Evolutionary conservation across 2,329 filamentous ascomycete species (phyloP), one percentile per base, ranked within the genome.

Genomic region (Cladosporium sp.): DNA sequence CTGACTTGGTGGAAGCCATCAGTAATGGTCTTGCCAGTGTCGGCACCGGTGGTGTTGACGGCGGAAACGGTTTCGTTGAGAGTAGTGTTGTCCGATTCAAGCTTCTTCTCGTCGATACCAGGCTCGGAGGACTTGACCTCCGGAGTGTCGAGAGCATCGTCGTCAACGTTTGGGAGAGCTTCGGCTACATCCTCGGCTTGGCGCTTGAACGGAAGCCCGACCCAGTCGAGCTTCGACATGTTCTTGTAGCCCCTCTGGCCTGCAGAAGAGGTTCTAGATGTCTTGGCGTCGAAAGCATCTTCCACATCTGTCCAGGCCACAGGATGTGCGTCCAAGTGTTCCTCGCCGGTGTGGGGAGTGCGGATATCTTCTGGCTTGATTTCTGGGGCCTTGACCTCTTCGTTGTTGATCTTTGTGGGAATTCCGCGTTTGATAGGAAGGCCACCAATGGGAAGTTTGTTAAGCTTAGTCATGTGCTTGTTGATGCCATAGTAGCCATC

Each of bases 391-490:
- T 46, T 46, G 40, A 46, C 40, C n/a, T 46, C 40, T 46, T 46
- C 8, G 40, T 46, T 46, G n/a, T 46, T 46, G 40, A 46, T 46
- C 40, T 46, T 46, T 7, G 40, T 46, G 1, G 40, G 40, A 3
- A 46, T 21, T 46, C 40, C 40, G 21, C 57, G 57, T 40, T 60
- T 60, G 31, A 53, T 23, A 10, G 49, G 60, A 12, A 61, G 58
- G 29, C 58, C 56, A 49, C 58, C 59, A 16, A 63, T 21, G 4
- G 60, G 60, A 28, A 63, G 50, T 11, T 63, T 56, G 35, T 23
- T 7, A 26, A 62, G 60, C 60, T 62, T 62, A 16, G 21, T 26
- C 50, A 63, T 26, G 23, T 63, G 33, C 61, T 63, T 46, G 61
- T 46, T 63, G 61, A 63, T 56, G 37, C 61, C 61, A 28, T 56